Base-by-base conservation (phyloP, 2,329 filamentous ascomycete genomes). In the Exserohilum rostratum region DNA sequence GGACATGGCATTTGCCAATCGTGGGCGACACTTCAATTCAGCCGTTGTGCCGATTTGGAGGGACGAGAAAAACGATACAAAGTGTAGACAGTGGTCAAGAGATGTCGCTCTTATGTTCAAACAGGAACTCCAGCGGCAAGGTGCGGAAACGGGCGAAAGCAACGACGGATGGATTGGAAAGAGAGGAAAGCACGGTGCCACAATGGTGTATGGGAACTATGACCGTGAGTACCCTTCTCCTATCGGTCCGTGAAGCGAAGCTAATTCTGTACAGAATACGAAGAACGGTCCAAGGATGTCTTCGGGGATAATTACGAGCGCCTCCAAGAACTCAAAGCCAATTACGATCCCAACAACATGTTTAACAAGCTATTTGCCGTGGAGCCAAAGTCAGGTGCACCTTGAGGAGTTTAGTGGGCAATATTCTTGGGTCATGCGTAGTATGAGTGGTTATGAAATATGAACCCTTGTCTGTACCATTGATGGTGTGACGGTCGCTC, bases 191-290 rank as follows among this genome's bases (percentile, higher is more conserved):
- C 45, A 57, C 31, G 50, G 54, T 1, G 54, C 54, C 15, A 53
- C 45, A 2, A 57, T 53, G 45, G 49, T 53, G 29, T 55, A 55
- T 27, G 52, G 52, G 9, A 57, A 57, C 22, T 53, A 53, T 37
- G 54, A 57, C 13, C 54, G 54, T 57, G 46, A 46, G 49, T n/a
- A 17, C 6, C 18, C 18, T 17, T 27, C 5, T 11, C 13, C 5
- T 9, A 20, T 29, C 12, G 11, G 12, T 13, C n/a, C 5, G 22
- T 30, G 17, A 2, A 29, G 3, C 29, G 2, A 38, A 17, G 37
- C 42, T 54, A 17, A 54, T 31, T 2, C 20, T 3, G 1, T 5
- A 27, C 3, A 57, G 55, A 57, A 12, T 57, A 57, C 4, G 50
- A 57, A 50, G 55, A 57, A 9, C 33, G 38, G 25, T 50, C 50